Evolutionary conservation across 306 rosid species (phyloP).

Genomic region (Quercus wislizeni): DNA sequence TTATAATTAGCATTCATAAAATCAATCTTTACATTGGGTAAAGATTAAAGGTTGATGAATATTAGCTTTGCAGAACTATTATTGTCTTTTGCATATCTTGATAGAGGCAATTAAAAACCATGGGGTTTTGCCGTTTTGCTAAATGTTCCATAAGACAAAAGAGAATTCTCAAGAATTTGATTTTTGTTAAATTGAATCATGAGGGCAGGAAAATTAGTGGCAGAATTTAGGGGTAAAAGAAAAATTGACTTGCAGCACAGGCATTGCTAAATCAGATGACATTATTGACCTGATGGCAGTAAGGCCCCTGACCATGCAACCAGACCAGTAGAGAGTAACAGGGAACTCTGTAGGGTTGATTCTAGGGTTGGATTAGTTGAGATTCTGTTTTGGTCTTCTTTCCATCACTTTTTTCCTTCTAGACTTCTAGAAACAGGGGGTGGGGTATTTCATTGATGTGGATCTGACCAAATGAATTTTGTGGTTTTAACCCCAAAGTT

Average conservation of each 20-base stretch:
- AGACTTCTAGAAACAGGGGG: no score
- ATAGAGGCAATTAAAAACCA: background rate
- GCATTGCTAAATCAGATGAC: background rate
- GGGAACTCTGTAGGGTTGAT: background rate
- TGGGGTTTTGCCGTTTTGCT: background rate
- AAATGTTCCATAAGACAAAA: background rate
- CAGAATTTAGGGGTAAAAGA: background rate
- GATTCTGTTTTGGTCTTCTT: no score
- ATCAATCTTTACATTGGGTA: no score
- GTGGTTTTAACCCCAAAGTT: background rate
- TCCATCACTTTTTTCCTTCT: no score
- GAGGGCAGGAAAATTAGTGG: background rate
- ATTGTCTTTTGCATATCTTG: background rate
- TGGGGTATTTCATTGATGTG: no score
- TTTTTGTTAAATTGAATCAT: background rate
- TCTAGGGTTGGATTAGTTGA: background rate
- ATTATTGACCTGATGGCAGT: background rate
- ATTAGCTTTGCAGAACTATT: background rate
- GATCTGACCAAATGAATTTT: background rate
- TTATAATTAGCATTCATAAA: background rate
- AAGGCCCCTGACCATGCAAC: background rate
- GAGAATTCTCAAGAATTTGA: background rate
- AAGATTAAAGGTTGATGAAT: background rate
- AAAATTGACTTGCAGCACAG: background rate
- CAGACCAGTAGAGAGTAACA: background rate